Conservation (phyloP, 371 early-diverging fungal genomes). For the Smittium culicis region DNA sequence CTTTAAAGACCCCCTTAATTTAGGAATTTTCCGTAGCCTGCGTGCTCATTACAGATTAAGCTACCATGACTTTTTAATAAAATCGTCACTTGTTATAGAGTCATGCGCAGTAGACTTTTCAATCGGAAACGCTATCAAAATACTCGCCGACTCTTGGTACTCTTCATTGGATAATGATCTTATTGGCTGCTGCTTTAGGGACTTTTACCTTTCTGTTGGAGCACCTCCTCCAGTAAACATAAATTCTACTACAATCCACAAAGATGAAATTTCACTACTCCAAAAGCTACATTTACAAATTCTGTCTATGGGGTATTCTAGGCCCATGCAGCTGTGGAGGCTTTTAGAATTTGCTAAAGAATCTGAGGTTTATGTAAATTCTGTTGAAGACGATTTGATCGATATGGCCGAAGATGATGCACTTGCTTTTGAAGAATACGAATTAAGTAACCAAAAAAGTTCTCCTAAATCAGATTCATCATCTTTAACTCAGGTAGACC, state of each 20-base stretch:
- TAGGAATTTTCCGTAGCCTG: constrained; percentile 1
- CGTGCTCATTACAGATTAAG: background rate
- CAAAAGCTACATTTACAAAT: constrained; percentile 4
- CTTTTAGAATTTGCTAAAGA: constrained; percentile 3
- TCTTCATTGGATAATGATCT: background rate
- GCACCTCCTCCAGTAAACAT: background rate
- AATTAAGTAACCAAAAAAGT: background rate
- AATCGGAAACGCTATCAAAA: background rate
- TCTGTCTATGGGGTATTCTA: background rate
- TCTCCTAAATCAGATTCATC: background rate
- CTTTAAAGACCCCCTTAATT: background rate
- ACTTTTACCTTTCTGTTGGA: constrained; percentile 4
- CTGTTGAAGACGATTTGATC: constrained; percentile 2
- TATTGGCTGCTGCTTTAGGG: constrained; percentile 7
- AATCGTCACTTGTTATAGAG: background rate
- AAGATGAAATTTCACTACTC: background rate
- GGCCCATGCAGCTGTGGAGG: constrained; percentile 1
- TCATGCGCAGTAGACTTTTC: background rate
- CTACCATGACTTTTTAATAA: background rate
- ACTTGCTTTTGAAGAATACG: constrained; percentile 7
- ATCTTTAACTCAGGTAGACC: background rate
- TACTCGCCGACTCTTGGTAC: constrained; percentile 1
- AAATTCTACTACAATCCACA: background rate
- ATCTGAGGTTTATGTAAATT: background rate
- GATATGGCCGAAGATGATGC: constrained; percentile 12